phyloP scores from a whole-genome alignment of 1,284 basidiomycete genomes.

The Earliella scabrosa region DNA sequence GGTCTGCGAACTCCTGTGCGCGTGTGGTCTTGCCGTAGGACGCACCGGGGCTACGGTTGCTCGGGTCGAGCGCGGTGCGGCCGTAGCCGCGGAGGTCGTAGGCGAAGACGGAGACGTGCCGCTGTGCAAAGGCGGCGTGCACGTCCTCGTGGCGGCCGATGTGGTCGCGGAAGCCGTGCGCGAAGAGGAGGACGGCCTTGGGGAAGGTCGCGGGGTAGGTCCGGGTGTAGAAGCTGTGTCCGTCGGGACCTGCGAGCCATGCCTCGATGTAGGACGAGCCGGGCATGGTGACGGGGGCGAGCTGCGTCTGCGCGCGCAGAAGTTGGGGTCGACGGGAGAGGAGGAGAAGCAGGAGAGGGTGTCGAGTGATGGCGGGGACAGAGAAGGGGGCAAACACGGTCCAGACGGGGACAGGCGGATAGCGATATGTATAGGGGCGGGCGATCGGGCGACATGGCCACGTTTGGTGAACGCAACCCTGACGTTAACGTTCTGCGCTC shows the following conservation, averaged over 20 bases:
- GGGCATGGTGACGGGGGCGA: not conserved
- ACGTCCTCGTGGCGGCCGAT: conserved; percentile 72
- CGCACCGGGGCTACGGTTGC: conserved; percentile 48
- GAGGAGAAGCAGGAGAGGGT: not conserved
- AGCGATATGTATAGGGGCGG: too few species aligned
- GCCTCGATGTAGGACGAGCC: conserved; percentile 21
- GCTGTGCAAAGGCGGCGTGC: conserved; percentile 61
- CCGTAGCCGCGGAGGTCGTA: conserved; percentile 90
- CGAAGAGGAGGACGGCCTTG: conserved; percentile 75
- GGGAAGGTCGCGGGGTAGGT: conserved; percentile 42
- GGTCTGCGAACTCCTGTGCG: conserved; percentile 69
- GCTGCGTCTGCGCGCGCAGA: too few species aligned
- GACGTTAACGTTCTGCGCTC: too few species aligned
- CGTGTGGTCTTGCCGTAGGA: conserved; percentile 73
- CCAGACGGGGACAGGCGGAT: too few species aligned
- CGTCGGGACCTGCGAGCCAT: conserved; percentile 45
- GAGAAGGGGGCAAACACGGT: not conserved
- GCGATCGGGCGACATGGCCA: too few species aligned
- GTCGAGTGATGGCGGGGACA: not conserved
- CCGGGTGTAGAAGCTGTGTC: conserved; percentile 48
- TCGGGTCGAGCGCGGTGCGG: conserved; percentile 65
- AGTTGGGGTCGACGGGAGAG: not conserved
- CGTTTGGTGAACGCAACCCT: too few species aligned
- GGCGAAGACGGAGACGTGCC: conserved; percentile 69
- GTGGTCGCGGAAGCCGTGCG: conserved; percentile 87